These are phyloP conservation scores for Melanopsichium pennsylvanicum DNA, from an alignment of 1,284 basidiomycete species.

Conservation along the genomic window DNA sequence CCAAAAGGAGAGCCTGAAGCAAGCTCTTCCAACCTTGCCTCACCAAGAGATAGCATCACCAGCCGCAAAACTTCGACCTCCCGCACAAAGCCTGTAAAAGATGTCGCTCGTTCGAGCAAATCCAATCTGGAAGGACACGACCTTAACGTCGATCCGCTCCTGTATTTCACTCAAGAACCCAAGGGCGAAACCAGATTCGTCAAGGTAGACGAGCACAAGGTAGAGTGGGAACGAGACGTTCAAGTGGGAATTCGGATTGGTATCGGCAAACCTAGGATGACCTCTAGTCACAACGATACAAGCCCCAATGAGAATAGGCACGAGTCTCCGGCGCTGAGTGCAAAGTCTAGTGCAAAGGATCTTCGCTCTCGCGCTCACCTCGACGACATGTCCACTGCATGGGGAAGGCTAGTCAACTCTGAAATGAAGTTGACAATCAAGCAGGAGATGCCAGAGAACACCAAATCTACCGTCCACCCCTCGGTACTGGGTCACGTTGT, in stretches of 20 bases:
- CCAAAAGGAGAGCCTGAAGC: constrained; percentile 6
- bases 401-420: constrained; percentile 46
- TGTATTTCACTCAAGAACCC: constrained; percentile 46
- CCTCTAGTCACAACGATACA: constrained; percentile 3
- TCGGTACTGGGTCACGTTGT: constrained; percentile 72
- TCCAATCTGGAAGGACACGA: constrained; percentile 10
- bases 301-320: constrained; percentile 20
- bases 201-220: constrained; percentile 42
- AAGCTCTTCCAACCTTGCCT: constrained; percentile 6
- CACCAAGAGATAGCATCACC: constrained; percentile 32
- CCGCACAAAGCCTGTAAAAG: constrained; percentile 27
- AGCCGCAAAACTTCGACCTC: constrained; percentile 31
- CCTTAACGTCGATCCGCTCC: constrained; percentile 35
- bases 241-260: constrained; percentile 54
- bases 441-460: constrained; percentile 36
- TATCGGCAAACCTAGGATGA: constrained; percentile 52
- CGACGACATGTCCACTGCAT: constrained; percentile 33
- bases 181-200: constrained; percentile 43
- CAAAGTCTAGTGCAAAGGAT: constrained; percentile 39
- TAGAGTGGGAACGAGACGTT: constrained; percentile 51
- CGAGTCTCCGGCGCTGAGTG: constrained; percentile 26
- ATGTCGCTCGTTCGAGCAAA: constrained; percentile 13
- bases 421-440: constrained; percentile 54
- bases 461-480: constrained; percentile 30
- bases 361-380: constrained; percentile 25